phyloP scores from a whole-genome alignment of 306 rosid genomes.

The Ormosia semicastrata region DNA sequence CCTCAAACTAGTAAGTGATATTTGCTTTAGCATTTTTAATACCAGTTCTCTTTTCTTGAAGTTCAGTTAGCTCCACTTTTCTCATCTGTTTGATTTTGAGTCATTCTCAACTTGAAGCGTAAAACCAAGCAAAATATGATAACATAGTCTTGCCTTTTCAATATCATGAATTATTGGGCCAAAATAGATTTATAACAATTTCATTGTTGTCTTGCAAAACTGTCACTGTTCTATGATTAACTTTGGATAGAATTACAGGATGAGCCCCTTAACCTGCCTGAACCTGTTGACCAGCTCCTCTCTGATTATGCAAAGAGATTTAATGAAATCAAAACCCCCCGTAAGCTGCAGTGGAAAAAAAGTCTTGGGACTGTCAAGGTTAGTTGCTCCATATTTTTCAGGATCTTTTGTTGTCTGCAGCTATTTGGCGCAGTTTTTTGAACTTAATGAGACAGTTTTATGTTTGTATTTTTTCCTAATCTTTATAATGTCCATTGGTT shows the following conservation, averaged over 20 bases:
- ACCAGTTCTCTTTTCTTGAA: slow-evolving; percentile 3
- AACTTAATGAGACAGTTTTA: slow-evolving; percentile 2
- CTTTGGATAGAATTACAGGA: slow-evolving; percentile 56
- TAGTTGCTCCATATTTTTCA: slow-evolving; percentile 19
- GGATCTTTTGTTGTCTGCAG: background rate
- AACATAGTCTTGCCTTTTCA: background rate
- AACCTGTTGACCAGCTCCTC: slow-evolving; percentile 71
- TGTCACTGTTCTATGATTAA: slow-evolving; percentile 26
- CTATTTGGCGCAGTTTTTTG: background rate
- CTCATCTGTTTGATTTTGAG: background rate
- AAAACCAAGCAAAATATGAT: background rate
- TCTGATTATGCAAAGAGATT: slow-evolving; percentile 88
- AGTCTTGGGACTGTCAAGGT: slow-evolving; percentile 97
- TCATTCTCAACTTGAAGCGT: slow-evolving; percentile 9
- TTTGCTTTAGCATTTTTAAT: background rate
- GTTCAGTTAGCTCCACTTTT: slow-evolving; percentile 1
- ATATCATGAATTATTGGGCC: slow-evolving; percentile 2
- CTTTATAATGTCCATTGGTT: slow-evolving; percentile 12
- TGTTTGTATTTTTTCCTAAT: slow-evolving; percentile 5
- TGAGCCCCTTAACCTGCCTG: slow-evolving; percentile 69
- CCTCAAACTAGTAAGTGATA: background rate
- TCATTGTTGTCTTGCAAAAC: background rate
- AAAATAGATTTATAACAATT: slow-evolving; percentile 14
- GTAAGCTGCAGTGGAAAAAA: slow-evolving; percentile 89
- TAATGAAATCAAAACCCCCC: slow-evolving; percentile 92